These are phyloP conservation scores for Boletus insuetus DNA, from an alignment of 768 basidiomycete species.

Conservation along the genomic window DNA sequence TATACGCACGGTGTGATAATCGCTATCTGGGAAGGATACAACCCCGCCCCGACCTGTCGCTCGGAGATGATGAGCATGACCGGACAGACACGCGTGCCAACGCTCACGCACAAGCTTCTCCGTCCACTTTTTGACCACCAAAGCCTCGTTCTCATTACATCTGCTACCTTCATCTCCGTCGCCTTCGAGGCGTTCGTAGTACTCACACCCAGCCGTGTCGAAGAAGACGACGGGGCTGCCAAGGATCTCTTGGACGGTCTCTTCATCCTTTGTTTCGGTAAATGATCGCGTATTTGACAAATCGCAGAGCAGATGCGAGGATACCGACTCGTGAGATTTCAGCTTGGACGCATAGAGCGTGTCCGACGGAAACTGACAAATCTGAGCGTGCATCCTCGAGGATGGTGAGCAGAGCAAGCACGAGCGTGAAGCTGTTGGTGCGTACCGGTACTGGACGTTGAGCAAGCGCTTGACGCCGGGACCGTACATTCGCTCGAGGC, in stretches of 20 bases:
- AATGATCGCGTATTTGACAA: constrained; percentile 50
- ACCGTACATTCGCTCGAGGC: constrained; percentile 88
- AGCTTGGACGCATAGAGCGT: constrained; percentile 76
- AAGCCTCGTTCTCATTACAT: constrained; percentile 93
- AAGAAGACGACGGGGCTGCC: constrained; percentile 85
- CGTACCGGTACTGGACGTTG: constrained; percentile 82
- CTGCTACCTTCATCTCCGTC: constrained; percentile 87
- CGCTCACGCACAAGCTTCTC: constrained; percentile 60
- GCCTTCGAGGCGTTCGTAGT: constrained; percentile 78
- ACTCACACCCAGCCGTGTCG: constrained; percentile 93
- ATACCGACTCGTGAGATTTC: constrained; percentile 67
- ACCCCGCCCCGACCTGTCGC: constrained; percentile 53
- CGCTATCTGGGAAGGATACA: constrained; percentile 73
- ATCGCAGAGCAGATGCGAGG: constrained; percentile 67
- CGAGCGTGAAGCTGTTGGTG: background rate
- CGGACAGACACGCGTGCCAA: too few relatives aligned
- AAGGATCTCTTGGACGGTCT: constrained; percentile 69
- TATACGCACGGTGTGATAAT: constrained; percentile 78
- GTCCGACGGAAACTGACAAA: constrained; percentile 82
- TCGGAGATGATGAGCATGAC: background rate
- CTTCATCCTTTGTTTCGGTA: constrained; percentile 44
- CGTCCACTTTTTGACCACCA: constrained; percentile 80
- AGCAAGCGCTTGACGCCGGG: constrained; percentile 81
- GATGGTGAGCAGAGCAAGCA: background rate
- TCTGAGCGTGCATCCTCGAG: constrained; percentile 79